These are phyloP conservation scores for Cornus suecica DNA, from an alignment of 148 eudicot genomes.

Conservation along the genomic window DNA sequence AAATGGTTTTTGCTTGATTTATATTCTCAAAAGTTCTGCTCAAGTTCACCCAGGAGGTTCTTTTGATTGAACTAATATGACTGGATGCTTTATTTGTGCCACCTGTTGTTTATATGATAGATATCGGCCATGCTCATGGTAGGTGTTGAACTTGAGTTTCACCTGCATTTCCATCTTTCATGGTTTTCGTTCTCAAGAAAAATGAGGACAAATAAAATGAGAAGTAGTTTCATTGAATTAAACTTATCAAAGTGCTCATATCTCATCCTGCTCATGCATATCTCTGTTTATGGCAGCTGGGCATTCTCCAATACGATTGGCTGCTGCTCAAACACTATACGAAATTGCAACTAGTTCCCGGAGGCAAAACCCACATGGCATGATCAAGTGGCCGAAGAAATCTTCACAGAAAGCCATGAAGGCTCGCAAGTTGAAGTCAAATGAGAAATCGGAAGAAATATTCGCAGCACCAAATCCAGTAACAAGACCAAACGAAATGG, in stretches of 20 bases:
- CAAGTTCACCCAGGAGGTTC: background rate
- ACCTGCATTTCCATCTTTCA: background rate
- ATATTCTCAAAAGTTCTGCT: background rate
- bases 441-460: constrained; percentile 38
- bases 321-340: constrained; percentile 76
- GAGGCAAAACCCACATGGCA: constrained; percentile 33
- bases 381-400: constrained; percentile 52
- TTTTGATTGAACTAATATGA: no score
- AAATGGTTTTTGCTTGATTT: background rate
- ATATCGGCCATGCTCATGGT: background rate
- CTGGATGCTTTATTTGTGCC: background rate
- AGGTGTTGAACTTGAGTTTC: background rate
- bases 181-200: background rate
- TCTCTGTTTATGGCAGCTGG: constrained; percentile 38
- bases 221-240: background rate
- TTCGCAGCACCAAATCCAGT: constrained; percentile 35
- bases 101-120: background rate
- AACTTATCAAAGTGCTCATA: background rate
- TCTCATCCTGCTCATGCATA: background rate
- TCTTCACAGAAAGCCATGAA: constrained; percentile 65
- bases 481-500: constrained; percentile 14
- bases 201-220: background rate
- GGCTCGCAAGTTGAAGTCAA: constrained; percentile 57
- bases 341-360: constrained; percentile 43
- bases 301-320: constrained; percentile 48